These are phyloP conservation scores for Tylopilus balloui DNA, from an alignment of 768 basidiomycete genomes.

Conservation along the genomic window DNA sequence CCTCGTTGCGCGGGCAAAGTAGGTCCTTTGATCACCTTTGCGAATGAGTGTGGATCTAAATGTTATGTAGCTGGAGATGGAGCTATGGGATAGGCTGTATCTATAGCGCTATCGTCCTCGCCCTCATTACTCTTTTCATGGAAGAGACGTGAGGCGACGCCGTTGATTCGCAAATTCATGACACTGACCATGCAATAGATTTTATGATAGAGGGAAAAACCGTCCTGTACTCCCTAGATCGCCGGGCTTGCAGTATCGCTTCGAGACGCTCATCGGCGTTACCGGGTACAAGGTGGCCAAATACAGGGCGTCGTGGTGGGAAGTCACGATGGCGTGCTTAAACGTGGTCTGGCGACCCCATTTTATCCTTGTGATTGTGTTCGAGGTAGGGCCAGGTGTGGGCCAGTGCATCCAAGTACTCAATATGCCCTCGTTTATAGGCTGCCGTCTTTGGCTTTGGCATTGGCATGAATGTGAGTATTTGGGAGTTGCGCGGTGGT, in stretches of 20 bases:
- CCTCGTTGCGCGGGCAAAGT: constrained; percentile 26
- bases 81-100: constrained; percentile 50
- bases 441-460: constrained; percentile 46
- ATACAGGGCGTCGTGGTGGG: constrained; percentile 41
- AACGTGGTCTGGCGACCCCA: constrained; percentile 49
- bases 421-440: constrained; percentile 15
- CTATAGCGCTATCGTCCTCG: constrained; percentile 43
- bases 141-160: constrained; percentile 44
- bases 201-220: constrained; percentile 44
- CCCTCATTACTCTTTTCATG: constrained; percentile 42
- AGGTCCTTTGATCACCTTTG: neutral
- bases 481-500: neutral
- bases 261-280: constrained; percentile 46
- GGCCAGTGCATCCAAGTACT: neutral
- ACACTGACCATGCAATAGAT: constrained; percentile 25
- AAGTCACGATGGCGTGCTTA: constrained; percentile 31
- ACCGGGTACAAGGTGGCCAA: constrained; percentile 45
- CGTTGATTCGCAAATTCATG: neutral
- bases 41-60: neutral
- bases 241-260: constrained; percentile 35
- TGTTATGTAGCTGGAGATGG: constrained; percentile 40
- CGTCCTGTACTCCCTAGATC: constrained; percentile 27
- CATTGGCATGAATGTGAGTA: constrained; percentile 42
- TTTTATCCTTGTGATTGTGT: constrained; percentile 35
- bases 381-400: constrained; percentile 31